These are phyloP conservation scores for Elymus sibiricus DNA, from an alignment of 176 grass and related monocot genomes.

Conservation along the genomic window DNA sequence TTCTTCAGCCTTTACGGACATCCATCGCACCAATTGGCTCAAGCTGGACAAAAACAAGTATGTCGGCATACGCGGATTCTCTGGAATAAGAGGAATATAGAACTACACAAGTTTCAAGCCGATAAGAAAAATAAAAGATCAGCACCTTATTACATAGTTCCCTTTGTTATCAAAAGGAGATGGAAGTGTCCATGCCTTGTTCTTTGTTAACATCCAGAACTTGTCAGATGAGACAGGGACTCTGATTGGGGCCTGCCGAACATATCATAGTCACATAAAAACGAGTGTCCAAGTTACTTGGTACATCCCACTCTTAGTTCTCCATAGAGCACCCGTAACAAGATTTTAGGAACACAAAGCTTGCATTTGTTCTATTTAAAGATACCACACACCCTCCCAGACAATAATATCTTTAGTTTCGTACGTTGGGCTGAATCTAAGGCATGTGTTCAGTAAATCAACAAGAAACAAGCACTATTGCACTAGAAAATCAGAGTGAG, in stretches of 20 bases:
- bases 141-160: slow-evolving; percentile 88
- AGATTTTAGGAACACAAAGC: background rate
- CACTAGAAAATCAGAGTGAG: background rate
- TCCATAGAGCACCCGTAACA: background rate
- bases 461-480: background rate
- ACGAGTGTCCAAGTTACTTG: background rate
- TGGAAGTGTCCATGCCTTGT: slow-evolving; percentile 66
- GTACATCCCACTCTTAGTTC: background rate
- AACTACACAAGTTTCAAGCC: background rate
- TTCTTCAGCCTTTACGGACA: slow-evolving; percentile 87
- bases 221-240: slow-evolving; percentile 79
- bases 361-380: background rate
- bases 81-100: background rate
- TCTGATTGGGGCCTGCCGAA: slow-evolving; percentile 68
- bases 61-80: background rate
- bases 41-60: slow-evolving; percentile 45
- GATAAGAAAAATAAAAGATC: background rate
- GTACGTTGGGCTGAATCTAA: background rate
- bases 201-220: slow-evolving; percentile 86
- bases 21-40: slow-evolving; percentile 85
- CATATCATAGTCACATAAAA: slow-evolving; percentile 14
- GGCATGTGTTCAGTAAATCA: background rate
- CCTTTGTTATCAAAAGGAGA: slow-evolving; percentile 89
- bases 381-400: background rate
- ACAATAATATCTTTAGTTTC: background rate